These are phyloP conservation scores for Alternaria sp. DNA, from an alignment of 2,329 filamentous ascomycete species.

Conservation along the genomic window DNA sequence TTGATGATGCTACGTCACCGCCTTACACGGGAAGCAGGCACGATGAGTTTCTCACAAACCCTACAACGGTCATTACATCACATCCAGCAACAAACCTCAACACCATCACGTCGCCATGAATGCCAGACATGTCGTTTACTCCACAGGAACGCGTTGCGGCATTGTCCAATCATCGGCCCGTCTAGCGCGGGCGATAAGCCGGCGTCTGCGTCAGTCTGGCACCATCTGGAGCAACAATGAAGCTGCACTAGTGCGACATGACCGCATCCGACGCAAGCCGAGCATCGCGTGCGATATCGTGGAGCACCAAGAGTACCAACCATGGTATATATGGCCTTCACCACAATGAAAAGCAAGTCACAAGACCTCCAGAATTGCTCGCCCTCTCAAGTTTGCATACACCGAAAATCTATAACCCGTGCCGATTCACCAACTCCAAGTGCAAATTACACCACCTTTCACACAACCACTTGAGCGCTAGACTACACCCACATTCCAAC, in stretches of 20 bases:
- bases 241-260: conserved; percentile 20
- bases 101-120: neutral
- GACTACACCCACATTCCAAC: conserved; percentile 4
- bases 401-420: neutral
- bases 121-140: neutral
- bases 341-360: conserved; percentile 14
- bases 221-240: conserved; percentile 8
- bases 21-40: neutral
- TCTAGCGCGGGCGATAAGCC: conserved; percentile 4
- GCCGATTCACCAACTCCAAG: neutral
- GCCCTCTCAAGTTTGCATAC: neutral
- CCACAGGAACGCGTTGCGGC: neutral
- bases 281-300: conserved; percentile 26
- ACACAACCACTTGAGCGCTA: neutral
- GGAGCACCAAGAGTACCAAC: conserved; percentile 11
- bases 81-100: neutral
- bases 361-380: conserved; percentile 12
- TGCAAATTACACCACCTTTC: conserved; percentile 3
- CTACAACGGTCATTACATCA: neutral
- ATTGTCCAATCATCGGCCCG: conserved; percentile 15
- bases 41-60: neutral
- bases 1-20: neutral
- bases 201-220: conserved; percentile 23
- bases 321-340: conserved; percentile 34
- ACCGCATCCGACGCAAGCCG: conserved; percentile 37